Evolutionary conservation across 2,329 filamentous ascomycete genomes (phyloP).

Genomic region (Neofusicoccum sp.): DNA sequence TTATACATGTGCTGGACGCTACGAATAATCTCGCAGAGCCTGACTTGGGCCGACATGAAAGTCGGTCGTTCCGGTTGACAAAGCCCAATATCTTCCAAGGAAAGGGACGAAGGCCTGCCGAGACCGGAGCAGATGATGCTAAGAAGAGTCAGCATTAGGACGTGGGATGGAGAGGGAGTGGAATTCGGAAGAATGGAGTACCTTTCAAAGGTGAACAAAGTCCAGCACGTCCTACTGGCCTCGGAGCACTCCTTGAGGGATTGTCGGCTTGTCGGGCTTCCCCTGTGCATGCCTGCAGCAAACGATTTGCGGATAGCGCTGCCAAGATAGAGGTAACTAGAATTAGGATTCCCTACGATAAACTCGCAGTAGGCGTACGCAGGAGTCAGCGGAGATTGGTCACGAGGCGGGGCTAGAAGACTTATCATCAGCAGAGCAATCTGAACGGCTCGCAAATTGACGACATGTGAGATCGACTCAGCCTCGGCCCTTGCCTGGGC

Average conservation of each 20-base stretch:
- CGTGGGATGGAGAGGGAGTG: neutral
- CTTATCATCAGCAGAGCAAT: conserved; percentile 20
- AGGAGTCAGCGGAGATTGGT: neutral
- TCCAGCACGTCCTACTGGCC: conserved; percentile 17
- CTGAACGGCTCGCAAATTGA: conserved; percentile 16
- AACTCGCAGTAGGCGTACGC: conserved; percentile 16
- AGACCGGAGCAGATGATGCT: conserved; percentile 15
- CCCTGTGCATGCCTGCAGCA: conserved; percentile 19
- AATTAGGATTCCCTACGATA: conserved; percentile 19
- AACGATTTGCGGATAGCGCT: conserved; percentile 18
- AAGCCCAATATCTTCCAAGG: conserved; percentile 11
- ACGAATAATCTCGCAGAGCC: conserved; percentile 12
- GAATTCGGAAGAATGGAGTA: neutral
- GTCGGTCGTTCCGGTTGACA: conserved; percentile 7
- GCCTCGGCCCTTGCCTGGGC: conserved; percentile 16
- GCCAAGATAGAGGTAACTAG: conserved; percentile 15
- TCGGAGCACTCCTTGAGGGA: conserved; percentile 14
- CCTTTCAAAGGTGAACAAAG: conserved; percentile 15
- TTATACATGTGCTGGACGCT: conserved; percentile 17
- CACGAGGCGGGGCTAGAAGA: neutral
- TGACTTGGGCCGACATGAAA: conserved; percentile 11
- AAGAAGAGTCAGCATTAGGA: neutral
- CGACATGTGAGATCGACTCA: conserved; percentile 13
- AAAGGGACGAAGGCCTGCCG: conserved; percentile 15
- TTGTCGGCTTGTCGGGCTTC: conserved; percentile 1